Percentiles rank a stretch among this genome's conserved stretches.
Evolutionary conservation across 2,329 filamentous ascomycete species (phyloP).

Genomic region (Aspergillus amoenus): DNA sequence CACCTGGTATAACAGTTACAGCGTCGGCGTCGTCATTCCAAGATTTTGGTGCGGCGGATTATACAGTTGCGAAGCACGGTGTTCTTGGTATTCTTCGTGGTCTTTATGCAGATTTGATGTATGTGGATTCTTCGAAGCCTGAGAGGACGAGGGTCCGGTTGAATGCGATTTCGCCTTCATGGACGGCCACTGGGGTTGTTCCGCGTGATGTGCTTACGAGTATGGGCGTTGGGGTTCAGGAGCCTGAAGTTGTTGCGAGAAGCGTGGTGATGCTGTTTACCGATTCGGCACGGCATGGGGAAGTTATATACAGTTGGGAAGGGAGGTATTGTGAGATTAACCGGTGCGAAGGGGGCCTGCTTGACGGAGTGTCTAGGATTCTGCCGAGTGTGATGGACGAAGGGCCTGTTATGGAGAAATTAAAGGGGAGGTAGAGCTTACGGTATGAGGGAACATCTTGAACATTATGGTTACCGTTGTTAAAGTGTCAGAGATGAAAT

Average conservation of each 20-base stretch:
- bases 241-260: slow-evolving; percentile 49
- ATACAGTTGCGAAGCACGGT: slow-evolving; percentile 56
- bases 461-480: no score
- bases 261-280: slow-evolving; percentile 52
- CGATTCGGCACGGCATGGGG: slow-evolving; percentile 49
- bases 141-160: slow-evolving; percentile 42
- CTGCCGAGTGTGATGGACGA: slow-evolving; percentile 13
- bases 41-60: slow-evolving; percentile 53
- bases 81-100: slow-evolving; percentile 55
- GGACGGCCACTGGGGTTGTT: slow-evolving; percentile 54
- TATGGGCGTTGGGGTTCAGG: slow-evolving; percentile 38
- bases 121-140: neutral
- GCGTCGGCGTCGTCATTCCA: slow-evolving; percentile 54
- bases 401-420: slow-evolving; percentile 13
- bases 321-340: slow-evolving; percentile 57
- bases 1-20: slow-evolving; percentile 56
- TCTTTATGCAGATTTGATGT: slow-evolving; percentile 39
- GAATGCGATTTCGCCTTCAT: slow-evolving; percentile 57
- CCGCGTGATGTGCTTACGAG: slow-evolving; percentile 30
- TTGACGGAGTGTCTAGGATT: slow-evolving; percentile 8
- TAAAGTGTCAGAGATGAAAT: no score
- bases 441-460: neutral
- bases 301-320: slow-evolving; percentile 52
- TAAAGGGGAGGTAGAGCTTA: slow-evolving; percentile 1
- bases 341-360: slow-evolving; percentile 34